phyloP scores from a whole-genome alignment of 2,329 filamentous ascomycete genomes.

The Cryphonectria radicalis region DNA sequence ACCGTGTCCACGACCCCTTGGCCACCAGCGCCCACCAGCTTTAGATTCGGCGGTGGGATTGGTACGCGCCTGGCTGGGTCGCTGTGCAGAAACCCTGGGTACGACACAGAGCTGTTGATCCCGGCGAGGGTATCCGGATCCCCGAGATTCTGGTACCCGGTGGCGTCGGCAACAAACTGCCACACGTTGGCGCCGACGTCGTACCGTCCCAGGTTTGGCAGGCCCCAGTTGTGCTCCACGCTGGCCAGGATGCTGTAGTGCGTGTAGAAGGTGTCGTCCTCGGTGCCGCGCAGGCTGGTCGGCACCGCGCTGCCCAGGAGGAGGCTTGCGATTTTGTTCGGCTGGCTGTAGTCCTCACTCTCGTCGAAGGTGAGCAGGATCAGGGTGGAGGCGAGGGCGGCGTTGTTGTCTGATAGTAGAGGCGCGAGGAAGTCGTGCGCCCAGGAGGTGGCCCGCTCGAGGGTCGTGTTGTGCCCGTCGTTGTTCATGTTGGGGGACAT shows the following conservation, averaged over 20 bases:
- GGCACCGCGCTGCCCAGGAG: conserved; percentile 61
- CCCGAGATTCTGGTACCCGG: conserved; percentile 36
- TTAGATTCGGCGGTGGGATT: conserved; percentile 48
- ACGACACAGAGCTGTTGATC: conserved; percentile 48
- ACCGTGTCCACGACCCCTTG: conserved; percentile 43
- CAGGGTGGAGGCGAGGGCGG: conserved; percentile 58
- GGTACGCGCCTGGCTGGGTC: conserved; percentile 38
- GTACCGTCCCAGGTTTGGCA: conserved; percentile 48
- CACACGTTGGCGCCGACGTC: conserved; percentile 43
- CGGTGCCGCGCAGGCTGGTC: conserved; percentile 49
- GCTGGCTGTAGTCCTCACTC: conserved; percentile 54
- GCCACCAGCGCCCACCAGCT: conserved; percentile 49
- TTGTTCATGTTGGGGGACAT: conserved; percentile 68
- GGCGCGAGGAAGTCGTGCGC: conserved; percentile 56
- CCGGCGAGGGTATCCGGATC: conserved; percentile 42
- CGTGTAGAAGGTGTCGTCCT: conserved; percentile 54
- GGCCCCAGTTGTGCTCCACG: conserved; percentile 47
- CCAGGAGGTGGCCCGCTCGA: conserved; percentile 58
- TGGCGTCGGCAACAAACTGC: conserved; percentile 33
- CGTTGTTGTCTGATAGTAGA: conserved; percentile 48
- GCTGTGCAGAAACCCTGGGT: conserved; percentile 46
- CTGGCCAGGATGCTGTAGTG: conserved; percentile 50
- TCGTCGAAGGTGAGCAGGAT: conserved; percentile 64
- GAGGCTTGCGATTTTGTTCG: conserved; percentile 58
- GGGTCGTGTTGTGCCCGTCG: conserved; percentile 64